These are phyloP conservation scores for Violaceomyces palustris DNA, from an alignment of 1,284 basidiomycete genomes.

Conservation along the genomic window DNA sequence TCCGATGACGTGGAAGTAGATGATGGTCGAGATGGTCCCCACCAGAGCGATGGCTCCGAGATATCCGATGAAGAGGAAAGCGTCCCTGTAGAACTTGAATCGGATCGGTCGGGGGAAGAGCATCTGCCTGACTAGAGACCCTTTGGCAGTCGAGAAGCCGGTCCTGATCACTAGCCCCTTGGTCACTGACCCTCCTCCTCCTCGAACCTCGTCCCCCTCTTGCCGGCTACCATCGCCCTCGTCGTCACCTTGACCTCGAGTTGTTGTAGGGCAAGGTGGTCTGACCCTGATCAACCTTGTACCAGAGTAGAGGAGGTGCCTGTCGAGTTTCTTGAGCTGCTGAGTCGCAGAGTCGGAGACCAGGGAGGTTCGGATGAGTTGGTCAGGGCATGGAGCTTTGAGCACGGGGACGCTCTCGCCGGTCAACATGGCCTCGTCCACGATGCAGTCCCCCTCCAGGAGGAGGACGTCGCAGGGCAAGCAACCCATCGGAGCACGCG, in stretches of 20 bases:
- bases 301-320: constrained; percentile 24
- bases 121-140: constrained; percentile 23
- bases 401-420: constrained; percentile 28
- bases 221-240: background rate
- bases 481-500: background rate
- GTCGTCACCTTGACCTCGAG: background rate
- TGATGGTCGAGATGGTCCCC: constrained; percentile 13
- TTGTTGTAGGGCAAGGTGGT: no score
- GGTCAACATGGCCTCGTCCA: constrained; percentile 30
- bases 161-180: constrained; percentile 17
- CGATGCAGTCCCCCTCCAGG: constrained; percentile 24
- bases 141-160: constrained; percentile 28
- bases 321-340: constrained; percentile 8
- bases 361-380: no score
- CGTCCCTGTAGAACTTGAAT: constrained; percentile 23
- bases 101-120: constrained; percentile 26
- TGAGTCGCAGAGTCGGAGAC: constrained; percentile 1
- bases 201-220: background rate
- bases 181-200: constrained; percentile 7
- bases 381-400: constrained; percentile 17
- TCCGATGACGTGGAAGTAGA: constrained; percentile 25
- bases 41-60: constrained; percentile 14
- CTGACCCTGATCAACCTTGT: constrained; percentile 17
- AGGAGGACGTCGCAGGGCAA: constrained; percentile 22
- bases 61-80: constrained; percentile 18